Conservation (phyloP, 345 rosid genomes). For the Zanthoxylum bungeanum region DNA sequence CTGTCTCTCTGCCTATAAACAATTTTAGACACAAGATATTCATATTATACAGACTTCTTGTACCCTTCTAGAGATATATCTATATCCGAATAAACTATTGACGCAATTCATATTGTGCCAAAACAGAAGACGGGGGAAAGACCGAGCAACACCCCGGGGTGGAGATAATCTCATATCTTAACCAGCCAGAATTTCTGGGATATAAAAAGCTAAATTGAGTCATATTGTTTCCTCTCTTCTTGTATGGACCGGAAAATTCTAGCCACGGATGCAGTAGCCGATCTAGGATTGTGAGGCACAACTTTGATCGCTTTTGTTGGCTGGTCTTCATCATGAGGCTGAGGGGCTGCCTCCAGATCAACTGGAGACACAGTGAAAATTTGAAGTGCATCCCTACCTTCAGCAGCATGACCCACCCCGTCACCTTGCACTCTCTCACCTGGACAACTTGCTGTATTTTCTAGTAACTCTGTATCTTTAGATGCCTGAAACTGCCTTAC, state of each 20-base stretch:
- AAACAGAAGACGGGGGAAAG: background rate
- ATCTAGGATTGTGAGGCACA: constrained; percentile 75
- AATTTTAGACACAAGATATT: constrained; percentile 2
- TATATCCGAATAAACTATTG: background rate
- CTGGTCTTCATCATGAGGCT: constrained; percentile 27
- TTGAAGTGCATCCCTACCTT: constrained; percentile 31
- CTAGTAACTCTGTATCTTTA: constrained; percentile 39
- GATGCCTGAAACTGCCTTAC: constrained; percentile 30
- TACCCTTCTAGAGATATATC: background rate
- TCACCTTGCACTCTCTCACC: constrained; percentile 23
- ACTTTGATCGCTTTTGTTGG: constrained; percentile 65
- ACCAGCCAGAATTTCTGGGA: background rate
- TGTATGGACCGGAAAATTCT: constrained; percentile 90
- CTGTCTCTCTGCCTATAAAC: constrained; percentile 1
- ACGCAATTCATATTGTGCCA: background rate
- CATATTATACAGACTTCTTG: constrained; percentile 14
- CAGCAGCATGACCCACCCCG: constrained; percentile 18
- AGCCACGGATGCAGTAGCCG: constrained; percentile 80
- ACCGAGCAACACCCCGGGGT: constrained; percentile 8
- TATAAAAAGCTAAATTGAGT: constrained; percentile 24
- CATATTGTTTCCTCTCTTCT: constrained; percentile 61
- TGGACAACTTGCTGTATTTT: constrained; percentile 54
- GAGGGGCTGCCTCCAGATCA: constrained; percentile 15
- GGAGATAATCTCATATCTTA: background rate
- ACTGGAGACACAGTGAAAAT: constrained; percentile 21